Evolutionary conservation across 129 eudicot species (phyloP).

Genomic region (Lactuca sativa): DNA sequence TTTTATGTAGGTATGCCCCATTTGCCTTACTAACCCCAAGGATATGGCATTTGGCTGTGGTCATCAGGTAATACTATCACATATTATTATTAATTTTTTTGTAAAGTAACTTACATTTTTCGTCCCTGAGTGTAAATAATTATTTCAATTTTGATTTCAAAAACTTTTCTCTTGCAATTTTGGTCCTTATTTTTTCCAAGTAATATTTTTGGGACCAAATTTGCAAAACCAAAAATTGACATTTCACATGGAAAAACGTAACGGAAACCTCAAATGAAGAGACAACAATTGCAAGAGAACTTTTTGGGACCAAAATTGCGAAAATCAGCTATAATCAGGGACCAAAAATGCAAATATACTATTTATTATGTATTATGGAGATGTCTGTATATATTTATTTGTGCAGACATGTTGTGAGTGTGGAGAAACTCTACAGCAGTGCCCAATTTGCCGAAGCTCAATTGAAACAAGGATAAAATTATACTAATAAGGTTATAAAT

Average conservation of each 20-base stretch:
- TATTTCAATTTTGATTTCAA: background rate
- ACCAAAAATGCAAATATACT: too few species aligned
- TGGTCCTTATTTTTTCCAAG: background rate
- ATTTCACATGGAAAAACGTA: too few species aligned
- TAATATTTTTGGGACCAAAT: background rate
- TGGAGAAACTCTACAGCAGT: constrained; percentile 64
- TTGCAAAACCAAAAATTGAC: too few species aligned
- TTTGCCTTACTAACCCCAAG: constrained; percentile 87
- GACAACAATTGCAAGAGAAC: too few species aligned
- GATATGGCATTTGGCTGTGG: constrained; percentile 99
- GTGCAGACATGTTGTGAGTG: constrained; percentile 91
- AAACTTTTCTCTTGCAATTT: background rate
- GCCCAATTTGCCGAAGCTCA: constrained; percentile 83
- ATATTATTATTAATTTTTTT: background rate
- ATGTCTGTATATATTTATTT: background rate
- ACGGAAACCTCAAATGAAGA: too few species aligned
- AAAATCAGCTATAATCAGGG: too few species aligned
- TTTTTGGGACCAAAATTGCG: too few species aligned
- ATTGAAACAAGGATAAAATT: constrained; percentile 86
- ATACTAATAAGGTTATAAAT: constrained; percentile 34
- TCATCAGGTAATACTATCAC: constrained; percentile 66
- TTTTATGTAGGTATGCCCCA: constrained; percentile 72
- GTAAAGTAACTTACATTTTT: background rate
- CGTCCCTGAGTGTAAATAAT: background rate
- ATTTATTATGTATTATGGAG: background rate